phyloP scores from a whole-genome alignment of 495 filamentous ascomycete species.

The Trichocladium antarcticum region DNA sequence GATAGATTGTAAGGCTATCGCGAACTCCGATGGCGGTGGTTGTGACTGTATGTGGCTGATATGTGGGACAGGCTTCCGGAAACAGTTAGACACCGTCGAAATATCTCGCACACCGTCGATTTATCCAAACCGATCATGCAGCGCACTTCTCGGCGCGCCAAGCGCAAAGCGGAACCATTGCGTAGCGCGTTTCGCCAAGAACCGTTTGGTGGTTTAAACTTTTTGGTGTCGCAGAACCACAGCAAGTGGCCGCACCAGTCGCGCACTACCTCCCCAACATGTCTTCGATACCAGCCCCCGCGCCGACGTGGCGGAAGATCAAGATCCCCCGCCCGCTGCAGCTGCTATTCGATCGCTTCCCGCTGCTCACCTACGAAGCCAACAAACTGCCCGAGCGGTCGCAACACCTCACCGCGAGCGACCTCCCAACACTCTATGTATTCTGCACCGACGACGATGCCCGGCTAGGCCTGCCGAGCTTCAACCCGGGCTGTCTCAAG shows the following conservation, averaged over 20 bases:
- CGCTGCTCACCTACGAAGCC: constrained; percentile 62
- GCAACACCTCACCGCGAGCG: constrained; percentile 35
- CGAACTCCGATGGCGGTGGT: too few relatives aligned
- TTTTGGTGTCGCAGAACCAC: not conserved
- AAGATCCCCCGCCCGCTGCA: constrained; percentile 66
- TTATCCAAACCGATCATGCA: too few relatives aligned
- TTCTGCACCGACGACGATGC: constrained; percentile 62
- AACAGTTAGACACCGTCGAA: too few relatives aligned
- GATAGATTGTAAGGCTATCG: too few relatives aligned
- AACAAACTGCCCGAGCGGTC: constrained; percentile 64
- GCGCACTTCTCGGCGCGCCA: not conserved
- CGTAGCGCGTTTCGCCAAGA: too few relatives aligned
- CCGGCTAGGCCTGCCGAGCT: constrained; percentile 54
- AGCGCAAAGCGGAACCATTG: not conserved
- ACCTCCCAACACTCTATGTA: constrained; percentile 58
- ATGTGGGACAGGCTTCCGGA: too few relatives aligned
- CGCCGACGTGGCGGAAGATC: constrained; percentile 32
- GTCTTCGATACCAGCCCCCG: constrained; percentile 1
- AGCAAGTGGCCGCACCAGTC: too few relatives aligned
- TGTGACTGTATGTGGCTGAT: too few relatives aligned
- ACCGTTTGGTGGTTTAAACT: too few relatives aligned
- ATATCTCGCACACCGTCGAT: too few relatives aligned
- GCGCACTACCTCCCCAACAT: too few relatives aligned
- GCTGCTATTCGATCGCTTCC: constrained; percentile 72
- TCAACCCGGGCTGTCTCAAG: constrained; percentile 88